Conservation (phyloP, 495 filamentous ascomycete species). For the Aspergillus nanangensis region DNA sequence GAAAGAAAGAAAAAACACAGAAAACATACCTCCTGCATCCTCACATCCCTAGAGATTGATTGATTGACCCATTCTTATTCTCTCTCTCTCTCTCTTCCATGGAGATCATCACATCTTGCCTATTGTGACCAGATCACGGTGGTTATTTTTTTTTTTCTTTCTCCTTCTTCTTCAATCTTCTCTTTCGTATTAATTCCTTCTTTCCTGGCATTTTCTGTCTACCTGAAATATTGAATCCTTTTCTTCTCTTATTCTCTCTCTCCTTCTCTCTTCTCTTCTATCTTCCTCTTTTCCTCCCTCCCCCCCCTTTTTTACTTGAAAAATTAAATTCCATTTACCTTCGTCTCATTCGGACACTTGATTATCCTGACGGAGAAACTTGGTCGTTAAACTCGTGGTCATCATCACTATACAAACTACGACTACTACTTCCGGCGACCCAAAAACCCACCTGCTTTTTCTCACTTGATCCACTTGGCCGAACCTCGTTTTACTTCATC, state of each 20-base stretch:
- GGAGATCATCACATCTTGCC: no score
- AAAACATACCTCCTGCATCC: no score
- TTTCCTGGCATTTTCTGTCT: background rate
- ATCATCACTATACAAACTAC: no score
- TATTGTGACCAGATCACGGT: no score
- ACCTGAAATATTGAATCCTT: no score
- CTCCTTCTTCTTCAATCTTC: background rate
- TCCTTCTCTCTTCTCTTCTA: background rate
- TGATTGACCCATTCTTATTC: no score
- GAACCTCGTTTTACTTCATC: conserved; percentile 13
- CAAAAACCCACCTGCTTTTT: conserved; percentile 2
- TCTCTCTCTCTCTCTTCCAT: no score
- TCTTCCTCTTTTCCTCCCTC: background rate
- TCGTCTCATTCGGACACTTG: no score
- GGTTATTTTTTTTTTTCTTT: background rate
- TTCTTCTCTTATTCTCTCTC: background rate
- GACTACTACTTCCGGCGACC: conserved; percentile 11
- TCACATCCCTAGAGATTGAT: no score
- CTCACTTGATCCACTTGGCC: conserved; percentile 13
- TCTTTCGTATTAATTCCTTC: background rate
- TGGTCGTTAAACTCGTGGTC: no score
- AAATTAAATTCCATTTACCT: background rate
- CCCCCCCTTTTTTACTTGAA: background rate
- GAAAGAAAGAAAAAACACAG: no score
- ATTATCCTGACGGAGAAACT: no score